Evolutionary conservation across 306 rosid genomes (phyloP), one percentile per base, ranked within the genome.

Genomic region (Quercus gilva): DNA sequence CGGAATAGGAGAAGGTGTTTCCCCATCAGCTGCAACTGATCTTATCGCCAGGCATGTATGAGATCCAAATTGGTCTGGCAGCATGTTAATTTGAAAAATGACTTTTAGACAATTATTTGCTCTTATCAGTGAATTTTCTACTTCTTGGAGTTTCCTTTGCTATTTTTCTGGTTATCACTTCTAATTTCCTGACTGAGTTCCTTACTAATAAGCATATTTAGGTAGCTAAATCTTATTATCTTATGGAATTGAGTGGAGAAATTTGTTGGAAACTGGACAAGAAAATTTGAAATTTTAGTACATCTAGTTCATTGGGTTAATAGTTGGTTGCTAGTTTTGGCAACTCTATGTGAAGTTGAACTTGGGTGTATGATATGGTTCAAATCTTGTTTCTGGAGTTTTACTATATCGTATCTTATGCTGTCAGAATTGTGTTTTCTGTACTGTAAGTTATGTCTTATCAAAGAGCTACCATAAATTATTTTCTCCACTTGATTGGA

Each of bases 1-100:
- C 84, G 99, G 99, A 64, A 93, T 95, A 59, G 99, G 99, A n/a
- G 99, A 95, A 89, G 99, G 98, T 13, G 97, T 95, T 86, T 95
- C 99, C 78, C 99, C 99, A n/a, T 91, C 98, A 4, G 96, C 99
- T 69, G 99, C 99, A 79, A 95, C 98, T 20, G 98, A 95, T 86
- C 91, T 95, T 65, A 95, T 95, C 76, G 99, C 98, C 90, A 95
- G 98, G 98, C 93, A 93, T 80, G 98, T 90, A 65, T 83, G 64
- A 83, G 58, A 81, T 88, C 70, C 76, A 55, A 45, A 56, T 78
- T 76, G 63, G 17, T 82, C 53, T 2, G 63, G 58, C 31, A 45
- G 64, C 81, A 74, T 74, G 55, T 37, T 74, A 33, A 67, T 57
- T 56, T 73, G 59, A 73, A 71, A 43, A 52, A 61, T 52, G 78